Conservation (phyloP, 139 green algal species). For the Chlorella sorokiniana region DNA sequence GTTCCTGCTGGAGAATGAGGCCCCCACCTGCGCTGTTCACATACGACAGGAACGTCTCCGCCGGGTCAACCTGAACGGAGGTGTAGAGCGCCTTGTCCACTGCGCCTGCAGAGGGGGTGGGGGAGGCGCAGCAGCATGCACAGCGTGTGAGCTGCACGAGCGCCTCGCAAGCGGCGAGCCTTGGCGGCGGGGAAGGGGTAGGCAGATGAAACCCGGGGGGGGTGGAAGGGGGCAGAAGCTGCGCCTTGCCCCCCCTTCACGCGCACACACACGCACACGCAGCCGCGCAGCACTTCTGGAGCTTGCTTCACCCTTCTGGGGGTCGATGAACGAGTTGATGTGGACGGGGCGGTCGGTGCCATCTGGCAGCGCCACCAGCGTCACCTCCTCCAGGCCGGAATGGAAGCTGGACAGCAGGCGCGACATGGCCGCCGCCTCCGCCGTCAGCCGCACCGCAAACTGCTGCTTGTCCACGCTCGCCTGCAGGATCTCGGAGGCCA, state of each 20-base stretch:
- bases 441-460: constrained; percentile 62
- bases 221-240: no score
- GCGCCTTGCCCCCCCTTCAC: not conserved
- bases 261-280: not conserved
- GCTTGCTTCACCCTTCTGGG: constrained; percentile 3
- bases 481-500: constrained; percentile 65
- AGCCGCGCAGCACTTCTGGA: not conserved
- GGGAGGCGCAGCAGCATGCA: not conserved
- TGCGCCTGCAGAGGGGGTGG: constrained; percentile 34
- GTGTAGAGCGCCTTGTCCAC: constrained; percentile 61
- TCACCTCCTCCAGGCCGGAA: constrained; percentile 62
- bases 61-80: constrained; percentile 61
- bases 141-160: no score
- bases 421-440: constrained; percentile 46
- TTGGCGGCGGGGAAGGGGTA: no score
- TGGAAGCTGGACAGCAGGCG: constrained; percentile 77
- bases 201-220: no score
- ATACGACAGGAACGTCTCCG: constrained; percentile 66
- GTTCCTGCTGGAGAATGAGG: not conserved
- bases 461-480: constrained; percentile 67
- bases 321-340: constrained; percentile 31
- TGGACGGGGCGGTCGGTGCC: constrained; percentile 10
- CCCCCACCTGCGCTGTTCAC: constrained; percentile 20
- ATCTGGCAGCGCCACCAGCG: constrained; percentile 21
- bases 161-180: no score